A percentile compares a stretch with the other conserved stretches of the same genome.
phyloP scores from a whole-genome alignment of 1,284 basidiomycete species.

The Sporisorium sorghi region DNA sequence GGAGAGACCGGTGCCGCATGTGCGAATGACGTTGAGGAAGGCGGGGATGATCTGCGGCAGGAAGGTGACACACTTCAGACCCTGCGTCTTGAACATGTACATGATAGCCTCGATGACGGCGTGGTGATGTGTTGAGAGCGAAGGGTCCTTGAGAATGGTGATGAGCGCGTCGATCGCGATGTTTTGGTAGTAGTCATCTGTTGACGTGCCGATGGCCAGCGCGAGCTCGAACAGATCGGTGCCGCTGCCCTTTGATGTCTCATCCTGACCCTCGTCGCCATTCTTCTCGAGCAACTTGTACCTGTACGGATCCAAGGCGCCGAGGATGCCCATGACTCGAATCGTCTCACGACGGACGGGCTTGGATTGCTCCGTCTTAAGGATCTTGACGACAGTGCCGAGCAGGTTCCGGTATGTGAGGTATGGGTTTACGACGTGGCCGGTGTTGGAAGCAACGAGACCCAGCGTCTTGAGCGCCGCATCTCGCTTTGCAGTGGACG shows the following conservation, averaged over 20 bases:
- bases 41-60: constrained; percentile 96
- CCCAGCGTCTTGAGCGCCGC: constrained; percentile 94
- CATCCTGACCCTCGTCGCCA: constrained; percentile 76
- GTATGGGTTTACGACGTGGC: constrained; percentile 91
- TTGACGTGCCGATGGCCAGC: constrained; percentile 70
- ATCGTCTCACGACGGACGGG: constrained; percentile 82
- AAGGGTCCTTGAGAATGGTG: constrained; percentile 80
- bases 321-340: constrained; percentile 93
- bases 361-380: constrained; percentile 83
- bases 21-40: constrained; percentile 86
- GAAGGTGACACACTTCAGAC: constrained; percentile 94
- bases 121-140: constrained; percentile 75
- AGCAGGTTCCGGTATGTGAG: constrained; percentile 90
- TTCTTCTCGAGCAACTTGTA: constrained; percentile 85
- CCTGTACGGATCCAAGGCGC: constrained; percentile 96
- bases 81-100: constrained; percentile 99
- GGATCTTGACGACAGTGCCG: constrained; percentile 85
- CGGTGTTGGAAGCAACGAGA: constrained; percentile 94
- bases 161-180: constrained; percentile 92
- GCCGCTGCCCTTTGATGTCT: constrained; percentile 71
- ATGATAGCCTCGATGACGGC: constrained; percentile 96
- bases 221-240: constrained; percentile 75
- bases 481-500: constrained; percentile 74
- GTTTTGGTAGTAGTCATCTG: constrained; percentile 96
- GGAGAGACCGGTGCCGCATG: constrained; percentile 81